Base-by-base conservation (phyloP, 495 filamentous ascomycete species). In the Penicillium mononematosum region DNA sequence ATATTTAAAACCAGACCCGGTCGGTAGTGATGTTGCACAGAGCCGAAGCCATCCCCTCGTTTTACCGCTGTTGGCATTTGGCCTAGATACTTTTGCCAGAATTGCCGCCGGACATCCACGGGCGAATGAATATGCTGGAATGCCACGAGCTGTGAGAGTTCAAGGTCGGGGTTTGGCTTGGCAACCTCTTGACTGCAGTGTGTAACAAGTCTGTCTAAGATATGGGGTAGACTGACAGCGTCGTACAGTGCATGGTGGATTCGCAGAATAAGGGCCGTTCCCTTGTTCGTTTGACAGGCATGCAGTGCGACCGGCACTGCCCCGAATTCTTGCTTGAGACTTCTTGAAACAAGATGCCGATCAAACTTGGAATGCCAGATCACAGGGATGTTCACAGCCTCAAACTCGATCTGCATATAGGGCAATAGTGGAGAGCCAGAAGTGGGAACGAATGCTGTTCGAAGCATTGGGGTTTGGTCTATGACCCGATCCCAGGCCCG, bases 231-330 rank as follows among this genome's bases (percentile, higher is more conserved):
- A 50, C 66, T 67, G 27, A 73, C 56, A 17, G 66, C 71, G 47
- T 75, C 71, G 42, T 75, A 75, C 22, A 75, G 62, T 17, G 70
- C 71, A 50, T 75, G 71, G 50, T 75, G 71, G 17, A 75, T 68
- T n/a, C 69, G 69, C 44, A 74, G 54, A 43, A 53, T 56, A 34
- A 75, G 53, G 22, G 58, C 59, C 34, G 61, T 65, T 1, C 64
- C 65, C 9, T 58, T 20, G 17, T 41, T 24, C 2, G 59, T 70
- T 31, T 65, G 61, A 22, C 55, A 63, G 19, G 67, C 71, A 59
- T 65, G 69, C 31, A 75, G 45, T 34, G 60, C 52, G 38, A 63
- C 66, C 4, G 68, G 68, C 8, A 62, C 55, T 25, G 58, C 48
- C 27, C 63, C 60, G 41, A 65, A 60, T 29, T 50, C 49, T 50